phyloP scores from a whole-genome alignment of 2,329 filamentous ascomycete genomes.

The Beauveria sp. region DNA sequence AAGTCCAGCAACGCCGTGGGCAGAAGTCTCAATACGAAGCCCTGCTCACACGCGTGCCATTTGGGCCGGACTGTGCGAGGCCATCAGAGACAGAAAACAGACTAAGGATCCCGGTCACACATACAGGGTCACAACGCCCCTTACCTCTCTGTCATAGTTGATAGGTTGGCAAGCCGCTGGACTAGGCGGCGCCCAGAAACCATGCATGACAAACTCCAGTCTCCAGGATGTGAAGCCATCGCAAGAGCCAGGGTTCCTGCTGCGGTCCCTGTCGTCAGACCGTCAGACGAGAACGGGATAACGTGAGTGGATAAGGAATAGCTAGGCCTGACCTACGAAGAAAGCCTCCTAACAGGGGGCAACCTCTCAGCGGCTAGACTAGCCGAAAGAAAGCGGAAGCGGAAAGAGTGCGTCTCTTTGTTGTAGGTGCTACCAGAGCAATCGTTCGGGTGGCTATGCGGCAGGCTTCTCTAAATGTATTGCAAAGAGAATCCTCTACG shows the following conservation, averaged over 20 bases:
- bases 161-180: not conserved
- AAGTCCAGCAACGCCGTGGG: not conserved
- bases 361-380: no score
- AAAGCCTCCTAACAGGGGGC: not conserved
- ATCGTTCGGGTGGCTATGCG: no score
- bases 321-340: not conserved
- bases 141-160: not conserved
- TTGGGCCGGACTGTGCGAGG: not conserved
- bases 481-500: no score
- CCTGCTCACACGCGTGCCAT: not conserved
- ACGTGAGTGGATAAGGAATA: not conserved
- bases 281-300: not conserved
- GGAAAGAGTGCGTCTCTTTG: no score
- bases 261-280: not conserved
- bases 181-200: not conserved
- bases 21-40: not conserved
- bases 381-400: no score
- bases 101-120: conserved; percentile 4
- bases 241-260: not conserved
- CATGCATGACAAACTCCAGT: not conserved
- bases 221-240: conserved; percentile 7
- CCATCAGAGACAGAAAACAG: not conserved
- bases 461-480: no score
- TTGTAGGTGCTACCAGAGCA: no score
- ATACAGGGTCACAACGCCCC: not conserved